phyloP scores from a whole-genome alignment of 2,329 filamentous ascomycete genomes.

The Fusarium annulatum region DNA sequence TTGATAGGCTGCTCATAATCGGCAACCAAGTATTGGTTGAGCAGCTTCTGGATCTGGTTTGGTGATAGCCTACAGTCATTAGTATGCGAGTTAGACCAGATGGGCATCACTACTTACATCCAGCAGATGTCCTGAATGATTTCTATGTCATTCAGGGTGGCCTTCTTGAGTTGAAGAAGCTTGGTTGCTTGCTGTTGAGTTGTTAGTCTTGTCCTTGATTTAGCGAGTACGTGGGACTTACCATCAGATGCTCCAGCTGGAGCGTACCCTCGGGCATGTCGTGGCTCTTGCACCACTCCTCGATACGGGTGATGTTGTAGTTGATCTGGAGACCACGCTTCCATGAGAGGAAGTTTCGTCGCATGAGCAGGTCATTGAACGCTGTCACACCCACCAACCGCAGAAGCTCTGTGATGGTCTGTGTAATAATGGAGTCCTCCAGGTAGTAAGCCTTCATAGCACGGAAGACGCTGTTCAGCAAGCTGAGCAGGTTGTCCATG shows the following conservation, averaged over 20 bases:
- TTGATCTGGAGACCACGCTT: conserved; percentile 99
- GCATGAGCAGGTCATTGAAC: conserved; percentile 98
- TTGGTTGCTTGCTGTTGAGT: conserved; percentile 87
- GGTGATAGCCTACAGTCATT: conserved; percentile 79
- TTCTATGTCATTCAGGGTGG: conserved; percentile 97
- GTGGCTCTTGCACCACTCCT: conserved; percentile 99
- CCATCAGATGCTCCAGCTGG: conserved; percentile 98
- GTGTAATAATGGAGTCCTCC: conserved; percentile 94
- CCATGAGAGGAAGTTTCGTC: conserved; percentile 98
- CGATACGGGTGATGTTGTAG: conserved; percentile 99
- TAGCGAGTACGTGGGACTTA: conserved; percentile 51
- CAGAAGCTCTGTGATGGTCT: conserved; percentile 93
- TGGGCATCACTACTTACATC: conserved; percentile 77
- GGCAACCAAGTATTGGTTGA: conserved; percentile 98
- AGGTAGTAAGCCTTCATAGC: conserved; percentile 99
- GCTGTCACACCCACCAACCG: conserved; percentile 95
- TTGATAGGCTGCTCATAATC: conserved; percentile 99
- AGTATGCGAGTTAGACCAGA: conserved; percentile 6
- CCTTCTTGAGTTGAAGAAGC: conserved; percentile 97
- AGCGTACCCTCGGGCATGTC: conserved; percentile 99
- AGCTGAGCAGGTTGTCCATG: conserved; percentile 97
- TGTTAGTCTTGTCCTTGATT: conserved; percentile 42
- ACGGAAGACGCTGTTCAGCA: conserved; percentile 97
- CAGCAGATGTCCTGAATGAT: conserved; percentile 99
- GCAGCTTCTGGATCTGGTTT: conserved; percentile 98